Base-by-base conservation (phyloP, 2,329 filamentous ascomycete species). In the Aspergillus ustus region DNA sequence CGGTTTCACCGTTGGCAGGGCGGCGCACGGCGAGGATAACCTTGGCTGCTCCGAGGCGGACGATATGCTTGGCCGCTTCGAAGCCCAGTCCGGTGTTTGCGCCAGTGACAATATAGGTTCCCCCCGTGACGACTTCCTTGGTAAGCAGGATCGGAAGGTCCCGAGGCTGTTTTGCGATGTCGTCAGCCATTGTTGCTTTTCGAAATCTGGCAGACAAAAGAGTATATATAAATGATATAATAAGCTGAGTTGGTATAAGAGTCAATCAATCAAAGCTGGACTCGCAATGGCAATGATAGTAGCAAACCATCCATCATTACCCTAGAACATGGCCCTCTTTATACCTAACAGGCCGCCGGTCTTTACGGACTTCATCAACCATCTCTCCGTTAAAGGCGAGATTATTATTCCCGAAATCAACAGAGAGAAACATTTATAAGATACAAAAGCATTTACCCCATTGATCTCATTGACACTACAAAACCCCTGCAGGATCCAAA, bases 71-170 rank as follows among this genome's bases (percentile, higher is more conserved):
- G 8, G 57, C 49, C 4, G 57, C 57, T 48, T 59, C 57, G 4
- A 37, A 46, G 6, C 57, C 57, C 7, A 59, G 57, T 37, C 57
- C 57, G n/a, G 57, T 52, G 43, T 48, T 59, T n/a, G 57, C 57
- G 40, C 57, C 57, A 0, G 57, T 59, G 13, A 59, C 57, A 5
- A 59, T 59, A 49, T 57, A 57, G 4, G 46, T 51, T 17, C 22
- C 22, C 13, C 48, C 55, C 2, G 25, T 11, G 15, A 28, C 51
- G 34, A 34, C 28, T 25, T 51, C 37, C 46, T 44, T 22, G 11
- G 55, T 57, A 29, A 48, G 46, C 20, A 57, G 48, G 22, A 57
- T n/a, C 34, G 55, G 55, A 46, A 57, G 55, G 48, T 57, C 22
- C 6, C 17, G 55, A 4, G 55, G 55, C 11, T 57, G 55, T 13